phyloP scores from a whole-genome alignment of 108 stramenopile species.

The Schizochytrium sp. region DNA sequence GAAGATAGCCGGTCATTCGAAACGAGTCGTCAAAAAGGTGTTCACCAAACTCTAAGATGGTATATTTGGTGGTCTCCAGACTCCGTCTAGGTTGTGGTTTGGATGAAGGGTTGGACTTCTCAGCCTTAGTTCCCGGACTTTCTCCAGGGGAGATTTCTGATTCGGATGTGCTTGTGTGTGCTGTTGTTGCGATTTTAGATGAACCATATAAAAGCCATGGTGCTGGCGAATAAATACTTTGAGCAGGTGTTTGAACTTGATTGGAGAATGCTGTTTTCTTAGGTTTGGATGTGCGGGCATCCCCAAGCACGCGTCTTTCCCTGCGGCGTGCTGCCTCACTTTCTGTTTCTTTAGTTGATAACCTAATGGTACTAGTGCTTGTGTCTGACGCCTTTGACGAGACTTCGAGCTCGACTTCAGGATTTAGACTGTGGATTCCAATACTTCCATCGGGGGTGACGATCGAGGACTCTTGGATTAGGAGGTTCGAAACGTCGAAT shows the following conservation, averaged over 20 bases:
- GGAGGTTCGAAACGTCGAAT: constrained; percentile 32
- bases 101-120: no score
- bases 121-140: no score
- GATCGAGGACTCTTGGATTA: constrained; percentile 42
- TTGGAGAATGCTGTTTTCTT: neutral
- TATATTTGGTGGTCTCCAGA: neutral
- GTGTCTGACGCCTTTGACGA: neutral
- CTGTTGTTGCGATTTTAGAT: neutral
- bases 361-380: constrained; percentile 4
- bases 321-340: neutral
- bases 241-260: neutral
- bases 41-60: constrained; percentile 31
- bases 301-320: neutral
- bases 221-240: no score
- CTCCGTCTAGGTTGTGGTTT: no score
- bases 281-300: neutral
- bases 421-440: constrained; percentile 21
- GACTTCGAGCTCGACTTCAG: constrained; percentile 41
- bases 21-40: neutral
- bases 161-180: neutral
- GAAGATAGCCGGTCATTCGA: constrained; percentile 4
- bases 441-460: constrained; percentile 50
- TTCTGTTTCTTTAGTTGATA: constrained; percentile 25
- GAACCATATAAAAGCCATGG: no score
- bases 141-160: no score